These are phyloP conservation scores for Solanum hybrid DNA, from an alignment of 305 asterid species.

Conservation along the genomic window DNA sequence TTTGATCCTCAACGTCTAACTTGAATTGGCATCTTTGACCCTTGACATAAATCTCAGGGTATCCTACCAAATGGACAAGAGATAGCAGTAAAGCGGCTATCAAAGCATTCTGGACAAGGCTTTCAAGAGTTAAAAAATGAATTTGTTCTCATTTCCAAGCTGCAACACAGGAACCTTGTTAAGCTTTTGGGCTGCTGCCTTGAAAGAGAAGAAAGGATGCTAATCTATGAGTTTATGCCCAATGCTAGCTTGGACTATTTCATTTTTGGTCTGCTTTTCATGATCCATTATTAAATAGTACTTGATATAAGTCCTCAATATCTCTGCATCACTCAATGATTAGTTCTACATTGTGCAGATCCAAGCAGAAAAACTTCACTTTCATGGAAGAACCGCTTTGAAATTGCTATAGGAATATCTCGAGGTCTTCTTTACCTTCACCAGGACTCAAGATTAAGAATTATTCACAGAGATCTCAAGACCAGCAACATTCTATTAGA, in stretches of 20 bases:
- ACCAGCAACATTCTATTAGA: constrained; percentile 11
- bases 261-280: constrained; percentile 7
- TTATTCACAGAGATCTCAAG: constrained; percentile 14
- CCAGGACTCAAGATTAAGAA: constrained; percentile 14
- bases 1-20: background rate
- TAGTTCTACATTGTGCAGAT: background rate
- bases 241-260: constrained; percentile 13
- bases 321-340: background rate
- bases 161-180: constrained; percentile 29
- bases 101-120: constrained; percentile 28
- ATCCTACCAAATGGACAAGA: constrained; percentile 18
- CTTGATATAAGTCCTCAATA: background rate
- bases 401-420: constrained; percentile 12
- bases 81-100: constrained; percentile 30
- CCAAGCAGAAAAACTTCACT: background rate
- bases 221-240: constrained; percentile 25
- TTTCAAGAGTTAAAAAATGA: constrained; percentile 21
- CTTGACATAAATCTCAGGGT: constrained; percentile 9
- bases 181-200: constrained; percentile 12
- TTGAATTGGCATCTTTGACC: background rate
- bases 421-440: constrained; percentile 20
- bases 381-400: constrained; percentile 9
- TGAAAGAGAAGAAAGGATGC: constrained; percentile 23
- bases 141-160: constrained; percentile 22
- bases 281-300: background rate